Evolutionary conservation across 208 protist genomes (phyloP), one percentile per base, ranked within the genome.

Genomic region (Trypanosoma rangeli): DNA sequence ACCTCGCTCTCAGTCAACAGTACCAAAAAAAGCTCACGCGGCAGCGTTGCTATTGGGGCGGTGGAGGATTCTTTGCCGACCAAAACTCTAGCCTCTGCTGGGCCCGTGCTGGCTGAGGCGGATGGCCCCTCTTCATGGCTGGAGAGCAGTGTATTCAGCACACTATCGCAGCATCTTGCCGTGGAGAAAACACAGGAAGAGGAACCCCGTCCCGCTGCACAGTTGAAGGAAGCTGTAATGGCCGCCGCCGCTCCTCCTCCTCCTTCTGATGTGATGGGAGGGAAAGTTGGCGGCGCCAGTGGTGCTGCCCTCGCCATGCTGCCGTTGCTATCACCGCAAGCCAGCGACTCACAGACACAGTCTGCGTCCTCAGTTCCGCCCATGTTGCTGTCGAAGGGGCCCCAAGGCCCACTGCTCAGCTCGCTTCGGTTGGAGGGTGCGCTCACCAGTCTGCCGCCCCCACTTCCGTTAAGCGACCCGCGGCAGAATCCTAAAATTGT

Each of bases 131-230:
- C 48, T 44, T 70, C 70, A 28, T 52, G 20, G 12, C 29, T 22
- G 28, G 64, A 29, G 24, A 92, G 85, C 76, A 94, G 85, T 64
- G 69, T 84, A 50, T 90, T 94, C 73, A 94, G 88, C 67, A 94
- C 88, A 18, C 79, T 92, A 13, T 94, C 88, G n/a, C 85, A 91
- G 71, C 85, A 94, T 62, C 69, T 94, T 3, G n/a, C n/a, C n/a
- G n/a, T n/a, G n/a, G n/a, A 52, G 18, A 22, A 70, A 58, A 35
- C 37, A 53, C 57, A 42, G 24, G 12, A 16, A 50, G 24, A 48
- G 8, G 31, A 49, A 44, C 31, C 70, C 5, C 42, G 9, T 15
- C 31, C 42, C 16, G n/a, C 22, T 0, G 29, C 1, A 1, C 35
- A n/a, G n/a, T 18, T 53, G 15, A 5, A 15, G 5, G 7, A 53